Base-by-base conservation (phyloP, 306 rosid genomes). In the Abrus precatorius region DNA sequence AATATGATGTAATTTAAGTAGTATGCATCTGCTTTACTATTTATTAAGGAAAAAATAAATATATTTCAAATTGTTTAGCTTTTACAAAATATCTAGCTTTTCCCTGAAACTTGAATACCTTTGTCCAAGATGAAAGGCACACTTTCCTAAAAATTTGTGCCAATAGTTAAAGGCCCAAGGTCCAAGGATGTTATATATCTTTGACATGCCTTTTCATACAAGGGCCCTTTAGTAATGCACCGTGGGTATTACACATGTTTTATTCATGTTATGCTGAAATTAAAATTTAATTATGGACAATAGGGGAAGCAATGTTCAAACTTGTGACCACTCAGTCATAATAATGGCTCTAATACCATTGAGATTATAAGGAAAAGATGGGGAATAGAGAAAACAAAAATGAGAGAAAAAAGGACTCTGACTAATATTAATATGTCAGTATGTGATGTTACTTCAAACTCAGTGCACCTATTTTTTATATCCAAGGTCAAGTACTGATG, bases 151-250 rank as follows among this genome's bases (percentile, higher is more conserved):
- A 75, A 47, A 14, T 53, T 47, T 33, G 43, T 28, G 66, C 48
- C 53, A 30, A 30, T 30, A 45, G 47, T 14, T 75, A 45, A 40
- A 60, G 45, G 70, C 33, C 34, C 57, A 8, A 60, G 45, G 70
- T 14, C 34, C 57, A 8, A 75, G 9, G 41, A 61, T 75, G 57
- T 60, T 73, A 45, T 49, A 61, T 60, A 60, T 75, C 56, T 55
- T 29, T 55, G 11, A 56, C 54, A 41, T 56, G 44, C 30, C 55
- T 74, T 7, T 36, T 54, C 56, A 32, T 29, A 32, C 12, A 29
- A 59, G 68, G 57, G 68, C 13, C 78, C 68, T 44, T 57, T 57
- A 30, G 68, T 44, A 43, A 43, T 43, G 68, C 13, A 28, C 13
- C 33, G 4, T 43, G 57, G 57, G 13, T 30, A 29, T 12, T 69